Evolutionary conservation across 257 asterid genomes (phyloP).

Genomic region (Paulownia fortunei): DNA sequence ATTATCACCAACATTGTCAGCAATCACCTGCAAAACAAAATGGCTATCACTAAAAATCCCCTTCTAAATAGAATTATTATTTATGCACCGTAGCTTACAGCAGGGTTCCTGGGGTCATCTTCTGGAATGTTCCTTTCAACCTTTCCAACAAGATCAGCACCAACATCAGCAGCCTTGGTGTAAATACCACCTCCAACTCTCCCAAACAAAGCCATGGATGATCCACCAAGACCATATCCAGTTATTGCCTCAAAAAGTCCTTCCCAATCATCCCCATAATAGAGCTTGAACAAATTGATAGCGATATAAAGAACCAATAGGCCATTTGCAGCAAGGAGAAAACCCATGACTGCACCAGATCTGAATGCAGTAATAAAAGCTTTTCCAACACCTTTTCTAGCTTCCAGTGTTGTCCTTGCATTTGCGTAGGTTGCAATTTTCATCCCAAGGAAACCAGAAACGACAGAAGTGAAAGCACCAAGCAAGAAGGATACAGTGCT

Average conservation of each 20-base stretch:
- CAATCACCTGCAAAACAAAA: conserved; percentile 72
- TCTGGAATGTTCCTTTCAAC: conserved; percentile 63
- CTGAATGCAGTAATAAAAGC: conserved; percentile 69
- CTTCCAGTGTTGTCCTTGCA: conserved; percentile 92
- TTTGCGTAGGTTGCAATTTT: conserved; percentile 93
- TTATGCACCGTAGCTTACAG: conserved; percentile 41
- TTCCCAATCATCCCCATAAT: conserved; percentile 94
- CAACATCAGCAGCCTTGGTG: conserved; percentile 72
- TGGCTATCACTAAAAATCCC: neutral
- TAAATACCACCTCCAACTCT: conserved; percentile 97
- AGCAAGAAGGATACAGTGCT: conserved; percentile 84
- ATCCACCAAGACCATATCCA: conserved; percentile 94
- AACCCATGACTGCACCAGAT: conserved; percentile 95
- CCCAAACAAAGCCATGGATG: conserved; percentile 94
- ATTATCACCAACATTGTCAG: conserved; percentile 95
- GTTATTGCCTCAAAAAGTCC: conserved; percentile 90
- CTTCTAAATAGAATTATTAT: conserved; percentile 11
- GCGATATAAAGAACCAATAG: conserved; percentile 78
- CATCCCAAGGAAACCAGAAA: conserved; percentile 95
- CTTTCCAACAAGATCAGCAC: conserved; percentile 68
- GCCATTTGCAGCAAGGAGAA: conserved; percentile 92
- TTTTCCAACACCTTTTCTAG: conserved; percentile 84
- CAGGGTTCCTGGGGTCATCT: conserved; percentile 70
- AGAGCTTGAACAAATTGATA: conserved; percentile 79
- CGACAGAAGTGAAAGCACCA: conserved; percentile 83